Evolutionary conservation across 805 yeast species (phyloP).

Genomic region (Candida vaughaniae): DNA sequence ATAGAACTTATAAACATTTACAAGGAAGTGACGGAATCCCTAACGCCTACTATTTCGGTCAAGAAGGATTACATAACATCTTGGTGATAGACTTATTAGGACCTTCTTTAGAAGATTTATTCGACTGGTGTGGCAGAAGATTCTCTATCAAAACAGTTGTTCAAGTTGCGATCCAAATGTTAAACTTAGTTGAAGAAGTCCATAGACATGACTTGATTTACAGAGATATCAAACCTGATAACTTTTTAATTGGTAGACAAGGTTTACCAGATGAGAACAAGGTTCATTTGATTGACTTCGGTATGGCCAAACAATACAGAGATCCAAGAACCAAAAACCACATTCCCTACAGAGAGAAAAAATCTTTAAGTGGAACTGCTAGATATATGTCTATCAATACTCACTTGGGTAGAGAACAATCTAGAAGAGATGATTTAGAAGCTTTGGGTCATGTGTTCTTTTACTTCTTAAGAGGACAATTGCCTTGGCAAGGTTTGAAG

Average conservation of each 20-base stretch:
- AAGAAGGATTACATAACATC: slow-evolving; percentile 95
- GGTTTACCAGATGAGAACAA: slow-evolving; percentile 79
- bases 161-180: slow-evolving; percentile 94
- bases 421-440: slow-evolving; percentile 94
- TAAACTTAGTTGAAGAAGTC: slow-evolving; percentile 76
- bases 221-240: slow-evolving; percentile 97
- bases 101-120: slow-evolving; percentile 92
- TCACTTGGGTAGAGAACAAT: slow-evolving; percentile 95
- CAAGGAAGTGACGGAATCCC: slow-evolving; percentile 87
- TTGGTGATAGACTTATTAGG: slow-evolving; percentile 93
- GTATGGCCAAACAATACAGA: slow-evolving; percentile 97
- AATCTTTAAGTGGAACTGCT: slow-evolving; percentile 96
- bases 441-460: slow-evolving; percentile 95
- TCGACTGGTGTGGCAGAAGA: slow-evolving; percentile 97
- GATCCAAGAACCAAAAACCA: slow-evolving; percentile 95
- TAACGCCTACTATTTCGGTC: slow-evolving; percentile 96
- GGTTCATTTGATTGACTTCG: slow-evolving; percentile 91
- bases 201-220: slow-evolving; percentile 90
- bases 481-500: slow-evolving; percentile 99
- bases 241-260: slow-evolving; percentile 90
- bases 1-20: slow-evolving; percentile 87
- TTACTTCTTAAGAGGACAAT: slow-evolving; percentile 88
- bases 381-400: slow-evolving; percentile 97
- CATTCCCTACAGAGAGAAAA: slow-evolving; percentile 95
- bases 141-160: slow-evolving; percentile 87